A percentile compares a stretch with the other conserved stretches of the same genome.
These are phyloP conservation scores for Colletotrichum euphorbiae DNA, from an alignment of 2,329 filamentous ascomycete genomes.

Conservation along the genomic window DNA sequence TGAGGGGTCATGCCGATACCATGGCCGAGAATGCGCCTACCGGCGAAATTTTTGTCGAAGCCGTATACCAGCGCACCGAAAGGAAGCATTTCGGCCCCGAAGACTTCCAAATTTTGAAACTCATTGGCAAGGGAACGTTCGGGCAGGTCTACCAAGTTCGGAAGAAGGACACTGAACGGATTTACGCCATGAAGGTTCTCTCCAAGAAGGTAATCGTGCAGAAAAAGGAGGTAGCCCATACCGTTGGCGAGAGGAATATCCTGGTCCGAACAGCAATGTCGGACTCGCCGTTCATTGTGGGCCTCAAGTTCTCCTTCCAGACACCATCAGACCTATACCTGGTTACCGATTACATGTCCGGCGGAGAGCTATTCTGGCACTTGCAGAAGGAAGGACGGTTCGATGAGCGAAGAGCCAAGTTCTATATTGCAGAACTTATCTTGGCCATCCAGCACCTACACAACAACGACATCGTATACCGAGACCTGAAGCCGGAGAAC, in stretches of 20 bases:
- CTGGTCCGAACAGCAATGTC: slow-evolving; percentile 95
- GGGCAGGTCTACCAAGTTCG: slow-evolving; percentile 98
- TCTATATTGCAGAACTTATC: slow-evolving; percentile 98
- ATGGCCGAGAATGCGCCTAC: slow-evolving; percentile 78
- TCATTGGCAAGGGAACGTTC: slow-evolving; percentile 98
- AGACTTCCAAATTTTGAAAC: slow-evolving; percentile 94
- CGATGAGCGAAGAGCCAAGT: slow-evolving; percentile 93
- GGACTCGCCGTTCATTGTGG: slow-evolving; percentile 97
- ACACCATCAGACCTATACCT: slow-evolving; percentile 96
- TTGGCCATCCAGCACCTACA: slow-evolving; percentile 95
- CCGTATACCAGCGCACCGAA: slow-evolving; percentile 86
- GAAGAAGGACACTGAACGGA: slow-evolving; percentile 94
- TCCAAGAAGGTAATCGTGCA: slow-evolving; percentile 99
- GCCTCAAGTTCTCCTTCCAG: slow-evolving; percentile 98
- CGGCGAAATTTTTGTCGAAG: slow-evolving; percentile 89
- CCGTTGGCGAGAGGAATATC: slow-evolving; percentile 96
- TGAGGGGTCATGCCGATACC: slow-evolving; percentile 81
- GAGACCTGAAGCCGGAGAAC: slow-evolving; percentile 97
- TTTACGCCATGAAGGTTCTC: slow-evolving; percentile 99
- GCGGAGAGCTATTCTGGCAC: slow-evolving; percentile 98
- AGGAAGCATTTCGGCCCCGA: slow-evolving; percentile 94
- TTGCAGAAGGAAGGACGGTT: slow-evolving; percentile 97
- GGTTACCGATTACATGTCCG: slow-evolving; percentile 99
- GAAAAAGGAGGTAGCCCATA: slow-evolving; percentile 99
- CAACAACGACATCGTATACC: slow-evolving; percentile 97